These are phyloP conservation scores for Coemansia sp. DNA, from an alignment of 371 early-diverging fungal genomes.

Conservation along the genomic window DNA sequence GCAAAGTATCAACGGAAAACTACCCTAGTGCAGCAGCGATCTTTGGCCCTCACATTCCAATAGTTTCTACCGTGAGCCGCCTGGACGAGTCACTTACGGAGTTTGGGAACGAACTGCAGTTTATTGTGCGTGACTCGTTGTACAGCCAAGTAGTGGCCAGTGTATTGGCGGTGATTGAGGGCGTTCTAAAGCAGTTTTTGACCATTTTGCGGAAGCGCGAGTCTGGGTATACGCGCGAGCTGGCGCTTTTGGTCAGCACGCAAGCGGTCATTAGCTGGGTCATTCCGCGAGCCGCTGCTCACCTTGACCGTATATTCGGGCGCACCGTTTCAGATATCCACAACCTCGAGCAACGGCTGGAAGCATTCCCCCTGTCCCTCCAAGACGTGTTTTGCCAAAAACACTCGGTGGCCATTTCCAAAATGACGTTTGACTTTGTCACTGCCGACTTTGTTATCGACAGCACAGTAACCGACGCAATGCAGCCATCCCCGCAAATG, in stretches of 20 bases:
- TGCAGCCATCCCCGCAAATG: conserved; percentile 48
- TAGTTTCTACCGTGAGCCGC: conserved; percentile 46
- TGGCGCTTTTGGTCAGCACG: conserved; percentile 56
- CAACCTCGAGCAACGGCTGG: conserved; percentile 52
- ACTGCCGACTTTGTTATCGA: conserved; percentile 27
- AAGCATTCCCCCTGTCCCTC: conserved; percentile 52
- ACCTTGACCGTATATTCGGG: conserved; percentile 50
- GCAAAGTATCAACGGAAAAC: conserved; percentile 40
- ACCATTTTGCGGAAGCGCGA: conserved; percentile 36
- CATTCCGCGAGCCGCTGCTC: conserved; percentile 49
- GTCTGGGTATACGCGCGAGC: conserved; percentile 35
- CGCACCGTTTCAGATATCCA: conserved; percentile 53
- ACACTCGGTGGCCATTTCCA: conserved; percentile 32
- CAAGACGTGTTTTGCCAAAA: conserved; percentile 57
- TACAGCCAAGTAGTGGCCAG: conserved; percentile 54
- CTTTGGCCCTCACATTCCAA: conserved; percentile 46
- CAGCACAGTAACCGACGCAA: conserved; percentile 30
- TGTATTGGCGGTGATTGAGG: conserved; percentile 51
- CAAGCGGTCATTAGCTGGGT: conserved; percentile 55
- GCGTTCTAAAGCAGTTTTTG: conserved; percentile 54
- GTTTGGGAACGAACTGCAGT: conserved; percentile 70
- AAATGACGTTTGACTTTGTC: conserved; percentile 47
- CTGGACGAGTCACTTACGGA: conserved; percentile 68
- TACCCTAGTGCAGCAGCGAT: conserved; percentile 21
- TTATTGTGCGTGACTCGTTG: conserved; percentile 53